These are phyloP conservation scores for Steccherinum ochraceum DNA, from an alignment of 768 basidiomycete genomes.

Conservation along the genomic window DNA sequence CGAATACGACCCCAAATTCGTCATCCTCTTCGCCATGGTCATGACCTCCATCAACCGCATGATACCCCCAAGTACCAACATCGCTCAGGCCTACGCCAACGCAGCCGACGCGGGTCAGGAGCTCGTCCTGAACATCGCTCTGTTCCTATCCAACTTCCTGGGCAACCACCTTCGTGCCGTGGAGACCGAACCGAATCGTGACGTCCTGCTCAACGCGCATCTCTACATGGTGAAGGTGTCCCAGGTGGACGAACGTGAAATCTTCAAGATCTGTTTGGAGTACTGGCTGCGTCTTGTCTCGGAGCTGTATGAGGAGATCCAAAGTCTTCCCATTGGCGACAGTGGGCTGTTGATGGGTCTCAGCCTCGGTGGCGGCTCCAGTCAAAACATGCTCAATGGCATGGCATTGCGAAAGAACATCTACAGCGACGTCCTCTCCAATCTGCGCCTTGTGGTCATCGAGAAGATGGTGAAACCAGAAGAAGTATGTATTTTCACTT, in stretches of 20 bases:
- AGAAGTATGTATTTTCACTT: slow-evolving; percentile 53
- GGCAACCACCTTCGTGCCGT: slow-evolving; percentile 91
- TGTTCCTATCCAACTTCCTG: slow-evolving; percentile 97
- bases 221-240: slow-evolving; percentile 98
- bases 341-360: slow-evolving; percentile 85
- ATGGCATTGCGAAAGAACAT: slow-evolving; percentile 88
- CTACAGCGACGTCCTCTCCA: slow-evolving; percentile 91
- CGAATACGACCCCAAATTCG: slow-evolving; percentile 98
- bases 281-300: slow-evolving; percentile 97
- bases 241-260: slow-evolving; percentile 96
- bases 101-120: slow-evolving; percentile 93
- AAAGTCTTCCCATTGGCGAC: slow-evolving; percentile 83
- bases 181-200: slow-evolving; percentile 84
- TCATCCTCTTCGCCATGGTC: slow-evolving; percentile 95
- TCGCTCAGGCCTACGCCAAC: slow-evolving; percentile 84
- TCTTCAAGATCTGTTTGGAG: slow-evolving; percentile 98
- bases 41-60: slow-evolving; percentile 97
- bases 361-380: slow-evolving; percentile 69
- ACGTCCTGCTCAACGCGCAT: slow-evolving; percentile 93
- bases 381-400: slow-evolving; percentile 64
- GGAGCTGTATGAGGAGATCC: slow-evolving; percentile 96
- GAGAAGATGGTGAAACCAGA: slow-evolving; percentile 99
- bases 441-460: slow-evolving; percentile 91
- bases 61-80: slow-evolving; percentile 93
- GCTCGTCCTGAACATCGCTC: slow-evolving; percentile 91